Base-by-base conservation (phyloP, 2,329 filamentous ascomycete species). In the Penicillium crustosum region DNA sequence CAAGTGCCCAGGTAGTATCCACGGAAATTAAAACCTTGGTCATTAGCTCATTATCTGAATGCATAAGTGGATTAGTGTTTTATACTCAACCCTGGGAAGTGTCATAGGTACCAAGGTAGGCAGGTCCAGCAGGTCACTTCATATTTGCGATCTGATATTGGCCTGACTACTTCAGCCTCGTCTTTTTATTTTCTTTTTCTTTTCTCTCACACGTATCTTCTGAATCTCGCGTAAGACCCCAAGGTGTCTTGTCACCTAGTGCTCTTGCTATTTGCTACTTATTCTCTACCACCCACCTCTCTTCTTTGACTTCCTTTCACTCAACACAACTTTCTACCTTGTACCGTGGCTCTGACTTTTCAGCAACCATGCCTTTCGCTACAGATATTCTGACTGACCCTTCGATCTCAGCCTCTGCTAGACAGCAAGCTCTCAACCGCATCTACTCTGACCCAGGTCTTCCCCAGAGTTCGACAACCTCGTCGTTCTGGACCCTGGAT, bases 401-500 rank as follows among this genome's bases (percentile, higher is more conserved):
- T 2, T 53, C 55, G 0, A 47, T 70, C 29, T 61, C 69, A 21
- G 41, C 48, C 6, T 13, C 53, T 31, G 59, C 59, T n/a, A 60
- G 65, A 12, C 66, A 70, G 54, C 41, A 61, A 42, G 70, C 70
- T 33, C 52, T 71, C 15, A 27, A 67, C 27, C 65, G 70, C 25
- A 61, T 61, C 9, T 57, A 62, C 47, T 44, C 67, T 17, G 68
- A 71, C 31, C 69, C 70, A 1, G 68, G 69, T 2, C 56, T 71
- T 0, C 70, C 70, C 3, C 19, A 59, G 9, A 44, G 45, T 5
- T 60, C 68, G 5, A 69, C 74, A 2, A 78, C 74, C 0, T 59
- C 66, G 1, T 71, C 75, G 0, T 74, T 73, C 55, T 75, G 73
- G 73, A 60, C 72, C 17, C 55, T 64, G 33, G 53, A 61, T 0